Conservation (phyloP, 2,329 filamentous ascomycete genomes). For the Botryotinia calthae region DNA sequence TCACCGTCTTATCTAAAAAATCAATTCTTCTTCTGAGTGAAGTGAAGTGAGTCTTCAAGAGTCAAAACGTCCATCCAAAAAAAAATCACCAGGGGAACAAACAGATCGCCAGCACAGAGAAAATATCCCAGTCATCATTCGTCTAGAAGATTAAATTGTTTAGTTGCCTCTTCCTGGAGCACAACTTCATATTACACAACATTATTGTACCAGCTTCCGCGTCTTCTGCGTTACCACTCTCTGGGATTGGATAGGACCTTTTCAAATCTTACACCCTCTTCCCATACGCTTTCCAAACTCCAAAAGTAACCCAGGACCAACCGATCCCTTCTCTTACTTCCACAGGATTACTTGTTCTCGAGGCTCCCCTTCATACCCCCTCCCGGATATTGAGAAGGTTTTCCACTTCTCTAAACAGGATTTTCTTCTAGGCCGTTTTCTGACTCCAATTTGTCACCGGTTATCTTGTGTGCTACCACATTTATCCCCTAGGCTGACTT, state of each 20-base stretch:
- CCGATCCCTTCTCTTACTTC: conserved; percentile 6
- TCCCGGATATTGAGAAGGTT: conserved; percentile 14
- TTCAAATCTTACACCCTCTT: not conserved
- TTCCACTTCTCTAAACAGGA: conserved; percentile 16
- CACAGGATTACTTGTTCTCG: conserved; percentile 33
- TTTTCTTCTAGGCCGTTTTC: conserved; percentile 24
- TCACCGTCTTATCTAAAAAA: conserved; percentile 10
- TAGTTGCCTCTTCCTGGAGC: conserved; percentile 20
- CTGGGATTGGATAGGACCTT: conserved; percentile 26
- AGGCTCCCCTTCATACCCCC: conserved; percentile 25
- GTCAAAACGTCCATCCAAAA: conserved; percentile 13
- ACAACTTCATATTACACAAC: conserved; percentile 17
- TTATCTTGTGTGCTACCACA: conserved; percentile 32
- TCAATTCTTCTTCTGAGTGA: not conserved
- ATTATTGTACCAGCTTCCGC: conserved; percentile 12
- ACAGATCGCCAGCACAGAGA: conserved; percentile 24
- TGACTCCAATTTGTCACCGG: conserved; percentile 23
- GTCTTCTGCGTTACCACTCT: conserved; percentile 25
- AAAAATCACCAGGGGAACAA: not conserved
- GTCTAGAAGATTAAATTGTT: conserved; percentile 29
- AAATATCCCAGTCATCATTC: conserved; percentile 18
- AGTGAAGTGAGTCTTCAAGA: not conserved
- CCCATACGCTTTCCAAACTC: not conserved
- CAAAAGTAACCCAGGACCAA: conserved; percentile 23
- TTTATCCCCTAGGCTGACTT: conserved; percentile 36